Base-by-base conservation (phyloP, 1,139 yeast species). In the Magnusiomyces fungicola region DNA sequence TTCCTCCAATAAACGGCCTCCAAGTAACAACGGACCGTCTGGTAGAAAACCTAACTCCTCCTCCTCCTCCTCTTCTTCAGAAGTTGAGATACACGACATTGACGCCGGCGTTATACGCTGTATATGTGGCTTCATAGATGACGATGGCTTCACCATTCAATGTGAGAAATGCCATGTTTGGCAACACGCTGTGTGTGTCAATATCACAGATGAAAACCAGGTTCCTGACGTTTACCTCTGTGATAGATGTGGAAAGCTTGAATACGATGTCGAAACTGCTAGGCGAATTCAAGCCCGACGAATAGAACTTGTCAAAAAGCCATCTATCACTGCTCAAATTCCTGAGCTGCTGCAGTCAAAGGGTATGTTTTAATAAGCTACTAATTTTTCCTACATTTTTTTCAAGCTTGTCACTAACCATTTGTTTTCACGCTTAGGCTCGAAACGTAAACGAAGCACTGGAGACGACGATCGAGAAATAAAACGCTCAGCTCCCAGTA, bases 111-210 rank as follows among this genome's bases (percentile, higher is more conserved):
- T 81, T 1, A 90, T 90, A 50, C 88, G 96, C 2, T 90, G 98
- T 68, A 79, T 90, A 3, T 90, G 98, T 70, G 90, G 82, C 0
- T 80, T 75, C 56, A 88, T 82, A 51, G 96, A 90, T 56, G 97
- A 90, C 65, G 97, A 90, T 62, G 97, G 97, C 0, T 88, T 87
- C 64, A 89, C 97, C 1, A 85, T 90, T 53, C 97, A 89, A 65
- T 90, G 97, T 69, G 96, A 89, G 63, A 75, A 79, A 44, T 90
- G 97, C 65, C 83, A 78, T 66, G 79, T 96, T 55, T 90, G 97
- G 97, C 96, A 89, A 63, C 97, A 90, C 68, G 90, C 95, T 43
- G 73, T 79, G 23, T 90, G 97, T 67, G 88, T 87, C 78, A 86
- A 85, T 7, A 86, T 84, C 56, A 74, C 73, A 47, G 77, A 83